Evolutionary conservation across 805 yeast genomes (phyloP), one percentile per base, ranked within the genome.

Genomic region (Candida nonsorbophila): DNA sequence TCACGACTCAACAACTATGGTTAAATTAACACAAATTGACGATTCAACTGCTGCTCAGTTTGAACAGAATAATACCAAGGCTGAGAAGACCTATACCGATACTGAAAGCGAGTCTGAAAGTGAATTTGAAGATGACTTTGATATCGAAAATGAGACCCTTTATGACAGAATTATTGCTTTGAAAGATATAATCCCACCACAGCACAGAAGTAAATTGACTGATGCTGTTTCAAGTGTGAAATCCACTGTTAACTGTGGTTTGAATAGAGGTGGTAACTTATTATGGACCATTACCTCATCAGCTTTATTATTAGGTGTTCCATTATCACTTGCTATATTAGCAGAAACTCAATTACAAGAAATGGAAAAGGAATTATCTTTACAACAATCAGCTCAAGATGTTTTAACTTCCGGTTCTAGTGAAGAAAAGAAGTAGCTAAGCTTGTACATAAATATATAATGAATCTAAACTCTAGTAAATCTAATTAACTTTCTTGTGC

Each of bases 281-380:
- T 69, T 88, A 43, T 92, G 97, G 97, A 72, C 82, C 37, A 41
- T 85, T 33, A 78, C 96, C 8, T 79, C 97, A 8, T 74, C 92
- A 23, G 78, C 84, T 23, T 65, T 92, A 47, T 72, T 92, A 39
- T 67, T 92, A 47, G 97, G 96, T 55, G 94, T 87, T 26, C 99
- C 99, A 41, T 72, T 85, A 46, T 79, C 95, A 6, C 69, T 92
- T 47, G 81, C 95, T 30, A 84, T 92, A 46, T 70, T 92, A 48
- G 79, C 87, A 37, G 97, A 90, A 67, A 94, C 87, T 55, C 97
- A 90, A 67, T 74, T 88, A 56, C 77, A 80, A 53, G 97, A 88
- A 66, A 74, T 85, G 80, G 97, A 88, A 69, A 86, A 84, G 67
- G 92, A 87, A 54, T 79, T 86, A 72, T 77, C 81, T 34, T 64